These are phyloP conservation scores for Ehretia macrophylla DNA, from an alignment of 257 asterid species.

Conservation along the genomic window DNA sequence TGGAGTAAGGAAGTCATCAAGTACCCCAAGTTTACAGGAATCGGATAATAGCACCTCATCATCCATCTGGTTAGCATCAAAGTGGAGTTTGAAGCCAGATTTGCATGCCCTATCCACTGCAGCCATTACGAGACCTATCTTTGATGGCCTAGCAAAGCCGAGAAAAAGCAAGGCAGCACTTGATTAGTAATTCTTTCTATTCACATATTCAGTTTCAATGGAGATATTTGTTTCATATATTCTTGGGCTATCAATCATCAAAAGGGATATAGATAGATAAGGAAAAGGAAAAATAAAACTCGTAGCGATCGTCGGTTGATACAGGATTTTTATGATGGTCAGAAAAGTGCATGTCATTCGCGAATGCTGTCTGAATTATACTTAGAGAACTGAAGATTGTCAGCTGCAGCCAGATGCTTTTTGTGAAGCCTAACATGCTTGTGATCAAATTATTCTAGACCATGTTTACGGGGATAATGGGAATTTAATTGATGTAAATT, in stretches of 20 bases:
- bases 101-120: slow-evolving; percentile 64
- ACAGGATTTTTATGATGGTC: no score
- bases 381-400: no score
- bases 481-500: neutral
- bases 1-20: slow-evolving; percentile 65
- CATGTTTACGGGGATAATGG: no score
- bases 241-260: no score
- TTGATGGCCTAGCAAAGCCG: slow-evolving; percentile 70
- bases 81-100: slow-evolving; percentile 78
- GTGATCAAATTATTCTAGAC: no score
- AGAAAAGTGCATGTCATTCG: no score
- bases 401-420: no score
- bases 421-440: no score
- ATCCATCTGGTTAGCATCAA: slow-evolving; percentile 58
- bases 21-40: slow-evolving; percentile 66
- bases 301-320: no score
- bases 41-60: slow-evolving; percentile 47
- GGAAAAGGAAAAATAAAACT: no score
- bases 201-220: neutral
- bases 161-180: slow-evolving; percentile 75
- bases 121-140: slow-evolving; percentile 66
- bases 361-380: no score
- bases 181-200: slow-evolving; percentile 35
- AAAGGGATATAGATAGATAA: no score
- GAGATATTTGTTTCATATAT: neutral